Evolutionary conservation across 2,329 filamentous ascomycete genomes (phyloP).

Genomic region (Pseudopithomyces maydicus): DNA sequence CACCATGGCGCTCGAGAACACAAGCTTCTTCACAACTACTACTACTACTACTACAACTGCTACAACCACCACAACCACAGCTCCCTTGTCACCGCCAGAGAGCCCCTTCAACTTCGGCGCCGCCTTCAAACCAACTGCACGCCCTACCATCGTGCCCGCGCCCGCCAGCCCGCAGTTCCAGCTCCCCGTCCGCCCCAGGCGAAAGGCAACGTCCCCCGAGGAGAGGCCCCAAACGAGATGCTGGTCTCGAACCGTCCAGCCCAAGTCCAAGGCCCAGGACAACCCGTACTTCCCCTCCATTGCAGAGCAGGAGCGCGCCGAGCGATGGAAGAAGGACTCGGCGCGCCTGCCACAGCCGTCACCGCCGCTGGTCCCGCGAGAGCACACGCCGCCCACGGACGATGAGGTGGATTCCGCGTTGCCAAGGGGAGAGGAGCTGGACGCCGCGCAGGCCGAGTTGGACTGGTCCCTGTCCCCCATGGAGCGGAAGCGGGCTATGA

Average conservation of each 20-base stretch:
- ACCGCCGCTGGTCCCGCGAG: background rate
- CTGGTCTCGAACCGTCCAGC: background rate
- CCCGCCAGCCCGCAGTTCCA: background rate
- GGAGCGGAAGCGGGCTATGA: background rate
- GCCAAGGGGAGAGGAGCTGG: background rate
- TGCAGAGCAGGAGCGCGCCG: background rate
- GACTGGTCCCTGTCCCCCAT: background rate
- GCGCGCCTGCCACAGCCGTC: background rate
- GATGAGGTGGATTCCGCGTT: background rate
- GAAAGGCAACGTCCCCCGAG: background rate
- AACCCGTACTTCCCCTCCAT: constrained; percentile 3
- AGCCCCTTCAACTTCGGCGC: background rate
- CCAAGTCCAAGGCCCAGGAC: background rate
- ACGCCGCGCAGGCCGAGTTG: background rate
- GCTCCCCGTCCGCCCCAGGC: background rate
- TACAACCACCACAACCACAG: background rate
- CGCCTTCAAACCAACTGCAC: background rate
- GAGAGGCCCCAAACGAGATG: background rate
- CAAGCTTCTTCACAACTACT: background rate
- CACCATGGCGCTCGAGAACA: background rate
- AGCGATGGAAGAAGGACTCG: background rate
- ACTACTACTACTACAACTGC: no score
- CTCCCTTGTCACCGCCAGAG: constrained; percentile 1
- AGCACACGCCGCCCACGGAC: background rate
- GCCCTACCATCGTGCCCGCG: background rate